phyloP scores from a whole-genome alignment of 306 rosid species.

The Cucurbita argyrosperma region DNA sequence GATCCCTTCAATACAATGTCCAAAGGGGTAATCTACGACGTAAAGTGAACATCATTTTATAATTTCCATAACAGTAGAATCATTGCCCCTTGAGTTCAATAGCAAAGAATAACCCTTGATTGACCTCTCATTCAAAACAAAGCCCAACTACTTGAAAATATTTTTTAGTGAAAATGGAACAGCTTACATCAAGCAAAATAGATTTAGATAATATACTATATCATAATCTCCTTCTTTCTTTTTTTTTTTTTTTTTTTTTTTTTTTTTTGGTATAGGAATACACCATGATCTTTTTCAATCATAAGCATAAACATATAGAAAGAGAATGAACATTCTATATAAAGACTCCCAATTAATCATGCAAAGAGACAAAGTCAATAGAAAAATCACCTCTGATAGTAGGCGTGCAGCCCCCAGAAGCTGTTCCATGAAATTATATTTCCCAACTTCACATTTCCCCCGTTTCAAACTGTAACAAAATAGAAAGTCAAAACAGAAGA shows the following conservation, averaged over 20 bases:
- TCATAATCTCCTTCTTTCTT: background rate
- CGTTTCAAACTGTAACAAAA: slow-evolving; percentile 54
- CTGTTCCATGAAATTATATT: slow-evolving; percentile 59
- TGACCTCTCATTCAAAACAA: background rate
- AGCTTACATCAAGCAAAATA: background rate
- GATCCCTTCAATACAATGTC: background rate
- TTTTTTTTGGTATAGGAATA: background rate
- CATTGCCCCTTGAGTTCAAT: background rate
- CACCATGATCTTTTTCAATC: background rate
- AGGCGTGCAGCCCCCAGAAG: slow-evolving; percentile 69
- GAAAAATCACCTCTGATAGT: slow-evolving; percentile 42
- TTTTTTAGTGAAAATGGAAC: background rate
- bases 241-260: too few relatives aligned
- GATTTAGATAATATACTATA: background rate
- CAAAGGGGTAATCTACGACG: background rate
- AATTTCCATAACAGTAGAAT: background rate
- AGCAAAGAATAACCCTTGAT: background rate
- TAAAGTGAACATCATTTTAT: background rate
- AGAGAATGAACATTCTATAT: background rate
- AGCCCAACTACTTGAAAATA: background rate
- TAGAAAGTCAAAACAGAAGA: background rate
- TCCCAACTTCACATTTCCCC: slow-evolving; percentile 50
- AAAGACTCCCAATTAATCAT: background rate
- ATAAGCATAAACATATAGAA: background rate
- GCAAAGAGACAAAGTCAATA: background rate